Percentiles rank a stretch among this genome's conserved stretches.
phyloP scores from a whole-genome alignment of 352 stramenopile species.

The Globisporangium acanthophoron region DNA sequence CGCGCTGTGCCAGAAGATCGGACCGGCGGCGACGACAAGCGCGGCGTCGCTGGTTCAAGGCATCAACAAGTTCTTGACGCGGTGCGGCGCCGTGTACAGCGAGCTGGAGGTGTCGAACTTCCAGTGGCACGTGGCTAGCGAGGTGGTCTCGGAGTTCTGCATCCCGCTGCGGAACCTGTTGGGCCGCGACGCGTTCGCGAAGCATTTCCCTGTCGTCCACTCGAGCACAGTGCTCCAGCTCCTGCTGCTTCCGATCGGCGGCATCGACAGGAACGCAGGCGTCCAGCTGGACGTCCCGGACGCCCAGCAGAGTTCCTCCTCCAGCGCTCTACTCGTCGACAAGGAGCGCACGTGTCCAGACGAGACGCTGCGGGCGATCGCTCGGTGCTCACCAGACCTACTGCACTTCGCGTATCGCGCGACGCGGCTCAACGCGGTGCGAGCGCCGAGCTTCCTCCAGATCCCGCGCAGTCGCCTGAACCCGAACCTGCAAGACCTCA shows the following conservation, averaged over 20 bases:
- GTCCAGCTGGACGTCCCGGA: background rate
- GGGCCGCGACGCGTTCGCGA: slow-evolving; percentile 45
- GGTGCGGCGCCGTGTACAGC: slow-evolving; percentile 63
- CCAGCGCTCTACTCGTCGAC: background rate
- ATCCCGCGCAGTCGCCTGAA: slow-evolving; percentile 34
- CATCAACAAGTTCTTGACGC: slow-evolving; percentile 58
- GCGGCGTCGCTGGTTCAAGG: slow-evolving; percentile 33
- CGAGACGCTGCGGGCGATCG: background rate
- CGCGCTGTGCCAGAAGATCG: slow-evolving; percentile 58
- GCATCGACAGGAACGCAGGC: slow-evolving; percentile 3
- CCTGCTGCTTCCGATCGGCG: slow-evolving; percentile 46
- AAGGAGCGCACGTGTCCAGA: too few relatives aligned
- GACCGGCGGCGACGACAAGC: slow-evolving; percentile 31
- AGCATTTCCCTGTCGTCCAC: slow-evolving; percentile 47
- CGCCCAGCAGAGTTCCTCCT: background rate
- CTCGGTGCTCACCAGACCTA: slow-evolving; percentile 30
- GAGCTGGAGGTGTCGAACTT: slow-evolving; percentile 76
- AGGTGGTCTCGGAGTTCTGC: slow-evolving; percentile 66
- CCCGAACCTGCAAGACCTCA: slow-evolving; percentile 41
- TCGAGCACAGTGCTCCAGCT: slow-evolving; percentile 61
- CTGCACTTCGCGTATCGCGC: slow-evolving; percentile 51
- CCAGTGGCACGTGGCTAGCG: slow-evolving; percentile 70
- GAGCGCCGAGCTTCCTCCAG: slow-evolving; percentile 56
- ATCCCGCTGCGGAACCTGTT: slow-evolving; percentile 48
- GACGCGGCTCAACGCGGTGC: slow-evolving; percentile 46